phyloP scores from a whole-genome alignment of 148 eudicot genomes.

The Vaccinium darrowii region DNA sequence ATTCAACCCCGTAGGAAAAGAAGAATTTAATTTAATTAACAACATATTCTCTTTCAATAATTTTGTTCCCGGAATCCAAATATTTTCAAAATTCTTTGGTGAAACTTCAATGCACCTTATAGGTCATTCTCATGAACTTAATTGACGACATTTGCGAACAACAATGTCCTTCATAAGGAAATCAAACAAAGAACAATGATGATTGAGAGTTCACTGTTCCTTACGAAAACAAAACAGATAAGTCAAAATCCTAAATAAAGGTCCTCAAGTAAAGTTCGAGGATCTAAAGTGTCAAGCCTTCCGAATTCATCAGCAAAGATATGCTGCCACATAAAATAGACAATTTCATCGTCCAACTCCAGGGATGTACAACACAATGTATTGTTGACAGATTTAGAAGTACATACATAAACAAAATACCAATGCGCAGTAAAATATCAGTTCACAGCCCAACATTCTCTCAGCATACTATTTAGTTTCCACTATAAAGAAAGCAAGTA shows the following conservation, averaged over 20 bases:
- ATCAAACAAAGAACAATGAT: background rate
- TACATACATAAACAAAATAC: background rate
- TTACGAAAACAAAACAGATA: background rate
- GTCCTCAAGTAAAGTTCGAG: background rate
- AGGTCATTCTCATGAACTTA: background rate
- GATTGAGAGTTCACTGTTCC: background rate
- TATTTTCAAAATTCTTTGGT: background rate
- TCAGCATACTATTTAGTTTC: background rate
- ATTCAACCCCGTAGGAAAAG: background rate
- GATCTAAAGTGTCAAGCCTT: background rate
- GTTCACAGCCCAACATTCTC: background rate
- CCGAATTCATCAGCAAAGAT: background rate
- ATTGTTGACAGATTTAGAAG: background rate
- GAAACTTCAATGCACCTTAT: background rate
- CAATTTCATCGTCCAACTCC: background rate
- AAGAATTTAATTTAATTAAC: background rate
- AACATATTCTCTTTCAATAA: background rate
- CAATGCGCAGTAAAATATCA: background rate
- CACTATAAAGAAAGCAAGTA: background rate
- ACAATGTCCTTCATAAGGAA: background rate
- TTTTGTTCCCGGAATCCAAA: background rate
- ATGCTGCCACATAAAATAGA: background rate
- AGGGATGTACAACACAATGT: background rate
- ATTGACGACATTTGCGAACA: background rate
- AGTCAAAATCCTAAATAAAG: background rate